Evolutionary conservation across 2,329 filamentous ascomycete species (phyloP).

Genomic region (Xylaria sp.): DNA sequence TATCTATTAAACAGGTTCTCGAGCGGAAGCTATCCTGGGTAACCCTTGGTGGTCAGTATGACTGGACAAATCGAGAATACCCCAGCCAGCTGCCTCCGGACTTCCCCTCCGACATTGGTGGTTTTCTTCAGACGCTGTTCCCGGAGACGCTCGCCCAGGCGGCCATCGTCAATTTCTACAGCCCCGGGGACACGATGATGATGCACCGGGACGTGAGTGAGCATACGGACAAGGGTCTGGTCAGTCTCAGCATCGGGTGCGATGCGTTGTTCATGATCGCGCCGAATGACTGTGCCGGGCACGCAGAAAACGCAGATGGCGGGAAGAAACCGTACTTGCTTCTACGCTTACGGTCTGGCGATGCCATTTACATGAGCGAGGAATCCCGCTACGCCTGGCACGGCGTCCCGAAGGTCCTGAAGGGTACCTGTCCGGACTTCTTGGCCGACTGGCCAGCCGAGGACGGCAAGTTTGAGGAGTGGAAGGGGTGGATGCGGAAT

Average conservation of each 20-base stretch:
- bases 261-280: conserved; percentile 88
- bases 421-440: conserved; percentile 75
- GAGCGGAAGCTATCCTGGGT: conserved; percentile 87
- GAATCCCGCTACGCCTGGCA: conserved; percentile 90
- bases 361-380: conserved; percentile 87
- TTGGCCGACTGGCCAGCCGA: conserved; percentile 73
- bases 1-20: conserved; percentile 71
- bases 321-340: conserved; percentile 54
- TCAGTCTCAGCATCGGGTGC: conserved; percentile 88
- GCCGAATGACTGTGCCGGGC: conserved; percentile 50
- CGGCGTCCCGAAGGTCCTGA: conserved; percentile 84
- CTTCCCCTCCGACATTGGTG: conserved; percentile 75
- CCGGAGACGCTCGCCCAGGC: conserved; percentile 80
- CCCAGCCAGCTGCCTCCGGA: conserved; percentile 66
- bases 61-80: conserved; percentile 89
- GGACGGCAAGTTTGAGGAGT: conserved; percentile 61
- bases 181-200: conserved; percentile 86
- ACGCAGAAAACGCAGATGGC: conserved; percentile 22
- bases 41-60: conserved; percentile 92
- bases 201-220: conserved; percentile 95
- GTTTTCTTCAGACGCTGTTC: conserved; percentile 70
- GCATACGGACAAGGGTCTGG: conserved; percentile 73
- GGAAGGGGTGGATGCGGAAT: conserved; percentile 84
- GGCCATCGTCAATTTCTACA: conserved; percentile 93
- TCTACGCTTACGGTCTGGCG: conserved; percentile 77